Evolutionary conservation across 345 rosid species (phyloP).

Genomic region (Boechera retrofracta): DNA sequence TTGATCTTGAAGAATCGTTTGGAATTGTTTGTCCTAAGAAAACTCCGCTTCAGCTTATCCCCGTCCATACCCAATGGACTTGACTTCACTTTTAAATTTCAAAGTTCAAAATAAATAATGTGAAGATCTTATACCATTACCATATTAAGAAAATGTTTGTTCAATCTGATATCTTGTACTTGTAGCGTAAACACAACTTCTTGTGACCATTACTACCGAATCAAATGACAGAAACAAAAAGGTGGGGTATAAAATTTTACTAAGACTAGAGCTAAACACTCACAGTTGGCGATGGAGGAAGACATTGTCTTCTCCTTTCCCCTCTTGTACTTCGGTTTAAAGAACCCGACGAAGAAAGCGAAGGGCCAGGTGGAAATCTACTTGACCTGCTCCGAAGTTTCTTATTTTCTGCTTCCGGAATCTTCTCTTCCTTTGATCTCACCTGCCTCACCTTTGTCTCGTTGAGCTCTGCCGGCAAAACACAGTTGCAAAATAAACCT

Average conservation of each 20-base stretch:
- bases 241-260: slow-evolving; percentile 1
- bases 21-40: slow-evolving; percentile 59
- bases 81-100: background rate
- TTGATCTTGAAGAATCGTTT: slow-evolving; percentile 56
- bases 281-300: slow-evolving; percentile 66
- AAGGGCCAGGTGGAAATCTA: slow-evolving; percentile 53
- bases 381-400: slow-evolving; percentile 44
- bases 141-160: slow-evolving; percentile 10
- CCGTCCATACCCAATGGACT: slow-evolving; percentile 33
- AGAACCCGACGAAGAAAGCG: slow-evolving; percentile 64
- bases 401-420: slow-evolving; percentile 66
- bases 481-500: slow-evolving; percentile 96
- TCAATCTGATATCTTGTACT: background rate
- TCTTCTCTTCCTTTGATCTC: slow-evolving; percentile 52
- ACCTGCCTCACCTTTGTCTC: slow-evolving; percentile 71
- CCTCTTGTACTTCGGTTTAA: slow-evolving; percentile 59
- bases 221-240: too few relatives aligned
- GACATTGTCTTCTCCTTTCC: slow-evolving; percentile 63
- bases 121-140: too few relatives aligned
- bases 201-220: too few relatives aligned
- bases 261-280: slow-evolving; percentile 35
- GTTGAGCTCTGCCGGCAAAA: slow-evolving; percentile 78
- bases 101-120: too few relatives aligned
- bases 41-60: slow-evolving; percentile 50
- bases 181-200: too few relatives aligned